Percentiles rank a stretch among this genome's conserved stretches.
Evolutionary conservation across 176 grass and related monocot species (phyloP).

Genomic region (Oryza longistaminata): DNA sequence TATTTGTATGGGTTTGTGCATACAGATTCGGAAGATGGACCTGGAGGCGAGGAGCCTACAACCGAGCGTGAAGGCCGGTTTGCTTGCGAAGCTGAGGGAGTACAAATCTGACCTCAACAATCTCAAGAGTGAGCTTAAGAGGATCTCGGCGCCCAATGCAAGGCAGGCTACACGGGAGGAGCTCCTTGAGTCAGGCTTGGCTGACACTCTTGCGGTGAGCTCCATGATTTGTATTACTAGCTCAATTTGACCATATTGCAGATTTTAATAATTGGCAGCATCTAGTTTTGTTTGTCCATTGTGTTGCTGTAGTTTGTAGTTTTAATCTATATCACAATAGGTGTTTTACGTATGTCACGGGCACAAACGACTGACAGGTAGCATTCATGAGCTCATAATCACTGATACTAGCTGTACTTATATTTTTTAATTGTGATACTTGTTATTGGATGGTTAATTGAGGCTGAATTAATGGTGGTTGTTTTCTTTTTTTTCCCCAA

Average conservation of each 20-base stretch:
- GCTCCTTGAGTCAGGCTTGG: constrained; percentile 82
- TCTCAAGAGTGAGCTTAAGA: constrained; percentile 82
- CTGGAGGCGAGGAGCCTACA: constrained; percentile 86
- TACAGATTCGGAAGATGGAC: constrained; percentile 91
- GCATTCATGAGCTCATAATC: not conserved
- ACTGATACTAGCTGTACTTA: not conserved
- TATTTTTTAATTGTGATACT: not conserved
- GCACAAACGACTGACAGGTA: not conserved
- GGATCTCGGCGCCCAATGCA: constrained; percentile 56
- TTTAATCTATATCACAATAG: not conserved
- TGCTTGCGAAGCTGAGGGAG: constrained; percentile 84
- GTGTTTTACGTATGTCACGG: not conserved
- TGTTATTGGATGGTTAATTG: constrained; percentile 9
- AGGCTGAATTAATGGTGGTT: not conserved
- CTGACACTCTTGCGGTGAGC: constrained; percentile 69
- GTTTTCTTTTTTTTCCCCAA: not conserved
- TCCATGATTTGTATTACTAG: not conserved
- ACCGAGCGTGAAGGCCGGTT: constrained; percentile 73
- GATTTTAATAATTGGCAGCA: not conserved
- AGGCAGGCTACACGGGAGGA: constrained; percentile 79
- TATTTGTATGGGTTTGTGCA: not conserved
- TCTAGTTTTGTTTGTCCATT: not conserved
- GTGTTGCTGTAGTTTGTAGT: not conserved
- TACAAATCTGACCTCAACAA: constrained; percentile 92
- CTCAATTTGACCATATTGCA: not conserved